Conservation (phyloP, 345 rosid species). For the Draba incana region DNA sequence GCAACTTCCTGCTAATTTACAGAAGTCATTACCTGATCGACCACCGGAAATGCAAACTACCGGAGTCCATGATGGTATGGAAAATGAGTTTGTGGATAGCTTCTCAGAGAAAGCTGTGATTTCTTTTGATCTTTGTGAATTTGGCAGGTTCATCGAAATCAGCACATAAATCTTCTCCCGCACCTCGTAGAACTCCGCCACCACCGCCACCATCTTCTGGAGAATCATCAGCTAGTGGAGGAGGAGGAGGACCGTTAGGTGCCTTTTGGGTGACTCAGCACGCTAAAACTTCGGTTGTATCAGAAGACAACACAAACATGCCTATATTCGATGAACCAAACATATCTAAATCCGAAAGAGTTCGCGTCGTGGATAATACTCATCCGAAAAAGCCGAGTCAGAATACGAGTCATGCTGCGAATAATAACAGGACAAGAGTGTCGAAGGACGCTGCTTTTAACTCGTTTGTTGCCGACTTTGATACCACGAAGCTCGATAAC, state of each 20-base stretch:
- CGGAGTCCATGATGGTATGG: conserved; percentile 55
- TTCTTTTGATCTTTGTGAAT: conserved; percentile 30
- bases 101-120: conserved; percentile 19
- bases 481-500: conserved; percentile 59
- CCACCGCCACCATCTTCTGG: conserved; percentile 58
- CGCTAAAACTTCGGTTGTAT: conserved; percentile 57
- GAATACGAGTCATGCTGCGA: conserved; percentile 40
- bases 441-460: conserved; percentile 68
- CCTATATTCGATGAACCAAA: conserved; percentile 72
- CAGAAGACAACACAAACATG: conserved; percentile 56
- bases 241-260: conserved; percentile 70
- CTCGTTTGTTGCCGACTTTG: conserved; percentile 87
- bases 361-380: conserved; percentile 46
- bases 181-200: conserved; percentile 87
- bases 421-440: conserved; percentile 50
- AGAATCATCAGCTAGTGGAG: conserved; percentile 56
- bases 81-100: conserved; percentile 14
- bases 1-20: conserved; percentile 69
- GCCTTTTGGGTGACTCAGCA: conserved; percentile 95
- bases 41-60: conserved; percentile 70
- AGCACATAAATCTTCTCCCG: conserved; percentile 59
- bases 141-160: conserved; percentile 57
- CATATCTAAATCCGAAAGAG: conserved; percentile 50
- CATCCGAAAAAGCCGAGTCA: conserved; percentile 49
- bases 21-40: conserved; percentile 84